Conservation (phyloP, 495 filamentous ascomycete genomes). For the Filosporella fistucella region DNA sequence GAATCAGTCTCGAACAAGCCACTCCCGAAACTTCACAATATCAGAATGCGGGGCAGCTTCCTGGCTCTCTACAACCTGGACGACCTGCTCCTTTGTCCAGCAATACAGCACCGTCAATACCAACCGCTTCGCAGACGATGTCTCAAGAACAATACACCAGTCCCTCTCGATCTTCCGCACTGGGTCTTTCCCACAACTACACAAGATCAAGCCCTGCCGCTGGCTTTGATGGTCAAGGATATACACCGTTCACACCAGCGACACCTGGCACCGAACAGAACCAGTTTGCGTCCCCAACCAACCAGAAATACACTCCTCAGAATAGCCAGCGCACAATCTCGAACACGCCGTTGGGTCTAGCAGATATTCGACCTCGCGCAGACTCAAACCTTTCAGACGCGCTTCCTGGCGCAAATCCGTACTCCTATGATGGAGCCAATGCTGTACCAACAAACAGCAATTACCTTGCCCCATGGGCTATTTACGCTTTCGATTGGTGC, state of each 20-base stretch:
- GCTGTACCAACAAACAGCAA: conserved; percentile 59
- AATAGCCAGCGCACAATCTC: conserved; percentile 67
- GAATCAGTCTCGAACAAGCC: conserved; percentile 23
- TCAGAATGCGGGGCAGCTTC: conserved; percentile 53
- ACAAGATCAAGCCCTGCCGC: conserved; percentile 80
- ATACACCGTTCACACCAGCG: conserved; percentile 62
- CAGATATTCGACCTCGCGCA: conserved; percentile 78
- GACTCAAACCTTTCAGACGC: conserved; percentile 73
- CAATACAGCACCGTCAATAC: conserved; percentile 67
- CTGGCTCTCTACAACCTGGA: conserved; percentile 35
- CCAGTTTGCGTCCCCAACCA: conserved; percentile 68
- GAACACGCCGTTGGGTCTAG: conserved; percentile 84
- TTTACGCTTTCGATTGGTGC: conserved; percentile 98
- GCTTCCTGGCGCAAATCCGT: conserved; percentile 39
- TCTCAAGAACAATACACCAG: conserved; percentile 57
- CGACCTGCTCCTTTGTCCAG: conserved; percentile 62
- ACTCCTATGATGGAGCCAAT: conserved; percentile 48
- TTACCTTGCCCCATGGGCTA: conserved; percentile 90
- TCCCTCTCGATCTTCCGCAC: conserved; percentile 59
- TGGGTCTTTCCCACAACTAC: conserved; percentile 61
- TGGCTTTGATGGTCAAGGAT: conserved; percentile 65
- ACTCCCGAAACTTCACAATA: conserved; percentile 39
- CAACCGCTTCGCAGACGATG: conserved; percentile 63
- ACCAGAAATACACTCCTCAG: conserved; percentile 59
- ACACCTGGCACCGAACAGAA: conserved; percentile 51